Percentiles rank a stretch among this genome's conserved stretches.
These are phyloP conservation scores for Talinum fruticosum DNA, from an alignment of 148 eudicot species.

Conservation along the genomic window DNA sequence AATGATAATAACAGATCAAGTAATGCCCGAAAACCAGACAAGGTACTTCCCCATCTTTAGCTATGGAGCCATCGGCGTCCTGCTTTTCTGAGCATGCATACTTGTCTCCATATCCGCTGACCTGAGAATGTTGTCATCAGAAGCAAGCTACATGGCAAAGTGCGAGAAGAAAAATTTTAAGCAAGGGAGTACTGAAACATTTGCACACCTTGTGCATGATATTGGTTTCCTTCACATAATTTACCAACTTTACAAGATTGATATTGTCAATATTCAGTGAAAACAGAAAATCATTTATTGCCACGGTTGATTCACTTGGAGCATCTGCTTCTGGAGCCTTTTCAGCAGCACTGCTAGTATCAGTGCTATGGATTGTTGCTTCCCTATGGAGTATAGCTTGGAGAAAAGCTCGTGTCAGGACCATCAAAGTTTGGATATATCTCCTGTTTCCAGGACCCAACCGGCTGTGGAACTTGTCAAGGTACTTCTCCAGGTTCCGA, in stretches of 20 bases:
- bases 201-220: conserved; percentile 77
- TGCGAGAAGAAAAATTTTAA: background rate
- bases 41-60: conserved; percentile 54
- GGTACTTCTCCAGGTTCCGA: conserved; percentile 62
- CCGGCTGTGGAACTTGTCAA: conserved; percentile 59
- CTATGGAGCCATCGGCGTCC: conserved; percentile 25
- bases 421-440: conserved; percentile 76
- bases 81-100: conserved; percentile 34
- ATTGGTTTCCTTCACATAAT: conserved; percentile 83
- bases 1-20: conserved; percentile 60
- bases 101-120: conserved; percentile 88
- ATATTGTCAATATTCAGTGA: conserved; percentile 88
- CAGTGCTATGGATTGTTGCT: conserved; percentile 16
- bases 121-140: conserved; percentile 41
- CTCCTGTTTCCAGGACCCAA: conserved; percentile 93
- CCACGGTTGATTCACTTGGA: conserved; percentile 49
- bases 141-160: conserved; percentile 3
- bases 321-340: conserved; percentile 31
- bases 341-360: conserved; percentile 30
- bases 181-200: background rate
- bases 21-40: conserved; percentile 73
- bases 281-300: conserved; percentile 84
- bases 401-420: conserved; percentile 68
- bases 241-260: conserved; percentile 73
- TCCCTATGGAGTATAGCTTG: conserved; percentile 40